These are phyloP conservation scores for Eimeria sp. DNA, from an alignment of 169 alveolate species.

Conservation along the genomic window DNA sequence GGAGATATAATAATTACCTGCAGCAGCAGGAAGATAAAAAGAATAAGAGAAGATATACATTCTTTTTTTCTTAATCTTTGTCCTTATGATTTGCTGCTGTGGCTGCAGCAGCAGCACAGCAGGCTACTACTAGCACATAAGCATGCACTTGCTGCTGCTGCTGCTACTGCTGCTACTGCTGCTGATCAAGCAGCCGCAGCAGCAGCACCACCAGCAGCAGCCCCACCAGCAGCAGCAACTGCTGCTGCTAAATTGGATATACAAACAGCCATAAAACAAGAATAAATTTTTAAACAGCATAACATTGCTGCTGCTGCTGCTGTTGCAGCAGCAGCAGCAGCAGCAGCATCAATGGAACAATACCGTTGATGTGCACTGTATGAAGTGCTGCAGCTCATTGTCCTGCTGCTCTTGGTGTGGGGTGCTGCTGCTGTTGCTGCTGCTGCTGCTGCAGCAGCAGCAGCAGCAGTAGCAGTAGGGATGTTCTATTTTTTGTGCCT, in stretches of 20 bases:
- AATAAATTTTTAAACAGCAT: no score
- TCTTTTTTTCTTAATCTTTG: not conserved
- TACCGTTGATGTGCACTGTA: no score
- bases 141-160: constrained; percentile 42
- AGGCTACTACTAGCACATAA: constrained; percentile 9
- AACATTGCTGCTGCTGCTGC: not conserved
- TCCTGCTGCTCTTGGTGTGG: no score
- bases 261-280: no score
- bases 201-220: not conserved
- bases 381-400: no score
- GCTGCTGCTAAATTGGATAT: not conserved
- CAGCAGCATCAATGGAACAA: not conserved
- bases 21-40: constrained; percentile 25
- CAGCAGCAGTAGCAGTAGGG: no score
- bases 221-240: not conserved
- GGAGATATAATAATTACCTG: not conserved
- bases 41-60: constrained; percentile 14
- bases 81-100: constrained; percentile 4
- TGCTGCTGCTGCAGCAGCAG: no score
- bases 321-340: not conserved
- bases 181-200: constrained; percentile 3
- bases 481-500: no score
- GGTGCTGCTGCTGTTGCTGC: no score
- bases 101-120: constrained; percentile 43
- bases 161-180: not conserved